Evolutionary conservation across 345 rosid genomes (phyloP).

Genomic region (Sisymbrium altissimum): DNA sequence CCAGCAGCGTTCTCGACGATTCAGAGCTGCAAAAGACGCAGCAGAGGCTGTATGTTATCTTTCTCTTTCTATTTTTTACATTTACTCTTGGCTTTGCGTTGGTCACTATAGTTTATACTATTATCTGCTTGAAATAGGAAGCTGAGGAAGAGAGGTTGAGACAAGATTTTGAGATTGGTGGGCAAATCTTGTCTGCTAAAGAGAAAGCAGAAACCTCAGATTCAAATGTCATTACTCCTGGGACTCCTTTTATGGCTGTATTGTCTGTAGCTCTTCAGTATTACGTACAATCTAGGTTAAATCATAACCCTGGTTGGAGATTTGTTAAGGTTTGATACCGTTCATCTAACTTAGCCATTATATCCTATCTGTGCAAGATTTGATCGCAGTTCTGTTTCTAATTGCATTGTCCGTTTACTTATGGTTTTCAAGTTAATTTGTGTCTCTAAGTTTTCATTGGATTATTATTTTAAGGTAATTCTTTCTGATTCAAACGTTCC

Average conservation of each 20-base stretch:
- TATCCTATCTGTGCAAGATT: neutral
- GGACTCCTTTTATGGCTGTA: constrained; percentile 88
- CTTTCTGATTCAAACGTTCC: constrained; percentile 96
- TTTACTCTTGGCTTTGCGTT: constrained; percentile 9
- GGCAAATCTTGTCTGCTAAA: constrained; percentile 51
- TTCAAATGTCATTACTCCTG: constrained; percentile 98
- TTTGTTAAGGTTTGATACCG: constrained; percentile 63
- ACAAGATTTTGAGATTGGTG: constrained; percentile 73
- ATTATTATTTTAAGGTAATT: constrained; percentile 85
- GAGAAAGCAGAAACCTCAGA: constrained; percentile 82
- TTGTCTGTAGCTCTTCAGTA: constrained; percentile 91
- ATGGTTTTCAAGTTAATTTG: constrained; percentile 50
- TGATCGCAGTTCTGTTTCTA: constrained; percentile 24
- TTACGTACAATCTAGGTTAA: constrained; percentile 81
- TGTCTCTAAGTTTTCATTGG: constrained; percentile 55
- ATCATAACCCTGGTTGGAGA: constrained; percentile 78
- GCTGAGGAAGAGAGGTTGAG: constrained; percentile 91
- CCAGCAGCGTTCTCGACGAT: constrained; percentile 94
- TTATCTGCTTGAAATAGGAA: constrained; percentile 45
- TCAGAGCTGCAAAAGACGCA: constrained; percentile 96
- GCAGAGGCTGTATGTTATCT: constrained; percentile 72
- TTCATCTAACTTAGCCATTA: constrained; percentile 10
- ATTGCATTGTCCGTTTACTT: constrained; percentile 29
- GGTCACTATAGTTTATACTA: neutral
- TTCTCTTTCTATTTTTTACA: neutral